Evolutionary conservation across 148 eudicot species (phyloP).

Genomic region (Linanthus parryae): DNA sequence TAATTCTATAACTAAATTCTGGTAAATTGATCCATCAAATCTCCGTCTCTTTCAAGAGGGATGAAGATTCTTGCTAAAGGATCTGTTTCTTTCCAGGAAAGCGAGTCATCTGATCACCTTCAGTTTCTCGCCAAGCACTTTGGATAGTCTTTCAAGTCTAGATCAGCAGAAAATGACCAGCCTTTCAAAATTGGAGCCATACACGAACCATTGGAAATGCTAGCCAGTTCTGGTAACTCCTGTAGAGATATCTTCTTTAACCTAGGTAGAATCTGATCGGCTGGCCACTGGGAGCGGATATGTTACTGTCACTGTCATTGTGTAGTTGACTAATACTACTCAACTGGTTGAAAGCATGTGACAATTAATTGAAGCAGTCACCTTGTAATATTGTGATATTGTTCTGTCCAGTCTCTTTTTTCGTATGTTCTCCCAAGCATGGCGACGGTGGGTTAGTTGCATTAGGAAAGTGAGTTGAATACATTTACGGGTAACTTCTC

Average conservation of each 20-base stretch:
- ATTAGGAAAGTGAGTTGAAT: too few species aligned
- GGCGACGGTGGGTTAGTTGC: too few species aligned
- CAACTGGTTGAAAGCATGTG: too few species aligned
- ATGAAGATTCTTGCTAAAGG: neutral
- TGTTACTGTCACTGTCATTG: too few species aligned
- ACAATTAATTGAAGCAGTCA: too few species aligned
- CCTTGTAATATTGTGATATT: too few species aligned
- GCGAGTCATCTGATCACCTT: conserved; percentile 5
- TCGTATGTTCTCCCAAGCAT: too few species aligned
- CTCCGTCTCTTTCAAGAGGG: conserved; percentile 5
- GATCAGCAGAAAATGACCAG: conserved; percentile 3
- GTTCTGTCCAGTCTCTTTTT: too few species aligned
- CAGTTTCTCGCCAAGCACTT: neutral
- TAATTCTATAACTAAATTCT: too few species aligned
- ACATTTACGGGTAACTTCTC: too few species aligned
- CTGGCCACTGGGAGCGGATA: too few species aligned
- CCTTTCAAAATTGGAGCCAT: conserved; percentile 10
- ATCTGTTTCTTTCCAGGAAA: neutral
- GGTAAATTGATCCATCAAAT: conserved; percentile 13
- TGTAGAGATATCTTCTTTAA: conserved; percentile 14
- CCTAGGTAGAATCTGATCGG: neutral
- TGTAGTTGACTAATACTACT: too few species aligned
- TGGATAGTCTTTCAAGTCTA: conserved; percentile 5
- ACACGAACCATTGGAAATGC: conserved; percentile 2
- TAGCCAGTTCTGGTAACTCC: conserved; percentile 10